phyloP scores from a whole-genome alignment of 306 rosid species.

The Purshia tridentata region DNA sequence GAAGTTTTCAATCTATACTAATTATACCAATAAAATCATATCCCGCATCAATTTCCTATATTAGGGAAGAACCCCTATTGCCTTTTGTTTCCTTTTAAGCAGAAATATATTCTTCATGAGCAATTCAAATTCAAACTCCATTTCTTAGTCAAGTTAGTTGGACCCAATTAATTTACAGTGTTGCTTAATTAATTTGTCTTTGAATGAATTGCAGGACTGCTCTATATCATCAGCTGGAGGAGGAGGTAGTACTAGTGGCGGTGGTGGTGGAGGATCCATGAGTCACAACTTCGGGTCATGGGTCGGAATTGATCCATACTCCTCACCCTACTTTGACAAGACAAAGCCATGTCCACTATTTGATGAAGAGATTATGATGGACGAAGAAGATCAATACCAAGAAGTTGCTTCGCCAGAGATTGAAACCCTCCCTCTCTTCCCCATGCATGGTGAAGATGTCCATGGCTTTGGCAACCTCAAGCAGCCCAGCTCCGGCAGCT shows the following conservation, averaged over 20 bases:
- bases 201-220: slow-evolving; percentile 48
- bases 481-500: slow-evolving; percentile 48
- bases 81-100: slow-evolving; percentile 6
- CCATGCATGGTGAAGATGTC: slow-evolving; percentile 79
- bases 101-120: too few relatives aligned
- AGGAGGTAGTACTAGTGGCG: slow-evolving; percentile 28
- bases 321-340: slow-evolving; percentile 57
- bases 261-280: slow-evolving; percentile 40
- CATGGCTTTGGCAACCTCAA: slow-evolving; percentile 56
- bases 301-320: slow-evolving; percentile 66
- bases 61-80: slow-evolving; percentile 14
- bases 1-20: slow-evolving; percentile 8
- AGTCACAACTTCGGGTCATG: slow-evolving; percentile 51
- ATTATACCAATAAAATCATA: neutral
- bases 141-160: slow-evolving; percentile 13
- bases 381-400: slow-evolving; percentile 14
- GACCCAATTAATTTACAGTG: neutral
- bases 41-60: slow-evolving; percentile 23
- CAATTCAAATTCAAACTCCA: neutral
- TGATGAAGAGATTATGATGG: slow-evolving; percentile 24
- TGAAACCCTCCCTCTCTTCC: slow-evolving; percentile 93
- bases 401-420: slow-evolving; percentile 43
- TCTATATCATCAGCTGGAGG: slow-evolving; percentile 57
- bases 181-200: too few relatives aligned
- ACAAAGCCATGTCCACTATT: slow-evolving; percentile 14